These are phyloP conservation scores for Fraxinus sp. DNA, from an alignment of 305 asterid species.

Conservation along the genomic window DNA sequence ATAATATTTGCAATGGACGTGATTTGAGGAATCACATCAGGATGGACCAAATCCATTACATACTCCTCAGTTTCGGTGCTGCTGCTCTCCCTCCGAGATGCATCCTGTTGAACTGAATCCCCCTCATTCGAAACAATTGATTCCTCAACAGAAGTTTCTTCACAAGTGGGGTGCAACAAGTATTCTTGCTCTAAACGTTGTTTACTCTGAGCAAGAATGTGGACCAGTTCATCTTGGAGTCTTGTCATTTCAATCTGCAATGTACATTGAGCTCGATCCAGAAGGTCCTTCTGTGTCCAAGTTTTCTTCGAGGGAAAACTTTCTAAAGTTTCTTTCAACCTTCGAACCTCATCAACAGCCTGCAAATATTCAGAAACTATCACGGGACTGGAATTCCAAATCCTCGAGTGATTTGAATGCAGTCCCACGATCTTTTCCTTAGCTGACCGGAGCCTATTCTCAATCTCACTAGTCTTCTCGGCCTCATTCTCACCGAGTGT, in stretches of 20 bases:
- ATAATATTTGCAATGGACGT: constrained; percentile 54
- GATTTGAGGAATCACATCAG: constrained; percentile 50
- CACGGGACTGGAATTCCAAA: constrained; percentile 47
- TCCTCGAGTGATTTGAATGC: constrained; percentile 41
- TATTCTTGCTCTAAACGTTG: constrained; percentile 35
- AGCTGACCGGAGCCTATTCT: constrained; percentile 37
- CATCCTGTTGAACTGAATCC: constrained; percentile 35
- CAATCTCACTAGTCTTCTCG: constrained; percentile 31
- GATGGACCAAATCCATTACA: constrained; percentile 53
- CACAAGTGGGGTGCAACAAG: constrained; percentile 21
- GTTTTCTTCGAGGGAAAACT: constrained; percentile 21
- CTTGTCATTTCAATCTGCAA: constrained; percentile 59
- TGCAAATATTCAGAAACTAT: constrained; percentile 42
- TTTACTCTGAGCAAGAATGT: constrained; percentile 49
- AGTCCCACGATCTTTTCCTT: constrained; percentile 39
- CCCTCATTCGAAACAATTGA: constrained; percentile 47
- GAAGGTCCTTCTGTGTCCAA: constrained; percentile 28
- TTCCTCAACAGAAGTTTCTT: constrained; percentile 36
- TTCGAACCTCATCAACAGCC: constrained; percentile 52
- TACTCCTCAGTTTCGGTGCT: constrained; percentile 44
- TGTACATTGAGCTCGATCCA: constrained; percentile 39
- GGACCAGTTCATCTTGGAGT: constrained; percentile 52
- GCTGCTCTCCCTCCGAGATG: constrained; percentile 37
- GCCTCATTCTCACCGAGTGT: constrained; percentile 30
- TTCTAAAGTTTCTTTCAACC: constrained; percentile 27